These are phyloP conservation scores for Trichopus zeylanicus DNA, from an alignment of 116 monocot genomes.

Conservation along the genomic window DNA sequence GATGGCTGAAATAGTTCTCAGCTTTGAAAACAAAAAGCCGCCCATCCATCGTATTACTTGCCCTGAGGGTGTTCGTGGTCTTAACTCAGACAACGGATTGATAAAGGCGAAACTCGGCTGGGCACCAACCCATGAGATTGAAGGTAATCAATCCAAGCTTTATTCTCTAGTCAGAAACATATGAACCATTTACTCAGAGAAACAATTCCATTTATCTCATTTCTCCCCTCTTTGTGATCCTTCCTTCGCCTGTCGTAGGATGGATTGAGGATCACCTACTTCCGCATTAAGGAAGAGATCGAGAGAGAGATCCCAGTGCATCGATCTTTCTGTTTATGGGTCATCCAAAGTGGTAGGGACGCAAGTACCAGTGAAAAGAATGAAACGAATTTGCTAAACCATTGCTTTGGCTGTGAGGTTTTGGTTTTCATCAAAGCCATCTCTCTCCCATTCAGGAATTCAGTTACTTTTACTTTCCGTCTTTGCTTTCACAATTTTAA, in stretches of 20 bases:
- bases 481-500: no score
- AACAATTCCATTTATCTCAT: no score
- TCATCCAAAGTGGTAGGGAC: constrained; percentile 92
- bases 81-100: no score
- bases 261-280: constrained; percentile 87
- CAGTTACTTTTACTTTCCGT: no score
- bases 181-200: no score
- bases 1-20: constrained; percentile 89
- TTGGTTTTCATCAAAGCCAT: no score
- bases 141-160: constrained; percentile 40
- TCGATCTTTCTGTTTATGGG: constrained; percentile 70
- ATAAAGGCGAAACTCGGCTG: no score
- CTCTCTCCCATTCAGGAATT: no score
- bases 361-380: constrained; percentile 90
- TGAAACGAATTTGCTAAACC: no score
- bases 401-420: no score
- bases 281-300: constrained; percentile 88
- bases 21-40: constrained; percentile 75
- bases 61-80: no score
- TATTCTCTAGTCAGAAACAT: background rate
- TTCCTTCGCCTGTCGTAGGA: constrained; percentile 40
- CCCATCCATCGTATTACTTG: no score
- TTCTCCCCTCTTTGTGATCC: background rate
- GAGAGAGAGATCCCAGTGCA: constrained; percentile 73
- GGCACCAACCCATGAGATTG: constrained; percentile 87